Percentiles rank a stretch among this genome's conserved stretches.
phyloP scores from a whole-genome alignment of 139 green algal species.

The Coccomyxa sp. region DNA sequence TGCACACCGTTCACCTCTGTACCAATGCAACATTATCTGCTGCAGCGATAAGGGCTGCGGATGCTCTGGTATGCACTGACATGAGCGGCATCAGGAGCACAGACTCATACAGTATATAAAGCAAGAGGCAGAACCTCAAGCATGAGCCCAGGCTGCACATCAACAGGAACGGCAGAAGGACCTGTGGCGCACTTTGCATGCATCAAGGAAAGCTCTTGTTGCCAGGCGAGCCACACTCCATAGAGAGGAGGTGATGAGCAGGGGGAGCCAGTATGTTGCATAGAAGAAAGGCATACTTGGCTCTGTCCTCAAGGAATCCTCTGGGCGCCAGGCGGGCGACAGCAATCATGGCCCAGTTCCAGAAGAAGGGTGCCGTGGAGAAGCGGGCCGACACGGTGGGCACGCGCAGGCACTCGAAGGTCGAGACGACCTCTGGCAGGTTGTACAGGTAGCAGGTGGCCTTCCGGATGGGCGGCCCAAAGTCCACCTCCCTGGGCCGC shows the following conservation, averaged over 20 bases:
- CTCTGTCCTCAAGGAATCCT: constrained; percentile 19
- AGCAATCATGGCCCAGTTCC: constrained; percentile 91
- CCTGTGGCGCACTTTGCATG: no score
- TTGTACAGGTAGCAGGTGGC: constrained; percentile 75
- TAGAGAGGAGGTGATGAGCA: no score
- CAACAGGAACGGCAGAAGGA: no score
- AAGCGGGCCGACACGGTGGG: constrained; percentile 88
- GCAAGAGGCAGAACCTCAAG: no score
- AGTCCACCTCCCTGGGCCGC: constrained; percentile 80
- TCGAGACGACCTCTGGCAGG: constrained; percentile 75
- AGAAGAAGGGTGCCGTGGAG: constrained; percentile 81
- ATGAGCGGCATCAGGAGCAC: no score
- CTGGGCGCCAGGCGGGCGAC: constrained; percentile 64
- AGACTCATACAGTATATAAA: no score
- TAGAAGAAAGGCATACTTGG: constrained; percentile 7
- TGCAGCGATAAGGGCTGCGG: no score
- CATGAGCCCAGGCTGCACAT: no score
- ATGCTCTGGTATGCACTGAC: no score
- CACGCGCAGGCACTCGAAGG: constrained; percentile 58
- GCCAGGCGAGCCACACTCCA: no score
- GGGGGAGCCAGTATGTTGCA: neutral
- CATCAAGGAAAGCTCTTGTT: no score
- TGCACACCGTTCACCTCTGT: constrained; percentile 31
- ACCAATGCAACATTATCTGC: neutral
- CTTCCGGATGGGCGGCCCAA: constrained; percentile 71